Evolutionary conservation across 164 flowering plant species (phyloP), one percentile per base, ranked within the genome.

Genomic region (Echeveria elegans): DNA sequence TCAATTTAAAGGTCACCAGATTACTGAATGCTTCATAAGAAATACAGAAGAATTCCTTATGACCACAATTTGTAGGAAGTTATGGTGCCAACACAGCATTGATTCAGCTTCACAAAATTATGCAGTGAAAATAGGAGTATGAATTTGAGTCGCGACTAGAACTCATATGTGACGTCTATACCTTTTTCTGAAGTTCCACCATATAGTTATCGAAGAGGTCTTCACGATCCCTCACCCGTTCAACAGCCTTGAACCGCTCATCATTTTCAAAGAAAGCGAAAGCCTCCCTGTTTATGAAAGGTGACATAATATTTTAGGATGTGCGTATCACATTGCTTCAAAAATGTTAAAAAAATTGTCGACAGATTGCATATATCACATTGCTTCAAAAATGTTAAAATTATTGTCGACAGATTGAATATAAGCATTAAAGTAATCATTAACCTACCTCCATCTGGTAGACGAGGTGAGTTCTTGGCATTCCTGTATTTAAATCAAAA

Each of bases 181-280:
- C 97, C 94, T 87, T 90, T 73, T 86, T 84, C 76, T 79, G 82
- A 72, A 95, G 91, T 66, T 95, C 98, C 67, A 82, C 82, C 64
- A 87, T 67, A 78, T 85, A 88, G 69, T 72, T 87, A 32, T 88
- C 88, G 71, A 80, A 92, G 63, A 95, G 88, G 80, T 92, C 97
- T 78, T 92, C 94, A 52, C 97, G 90, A 48, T 95, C 99, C 78
- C 92, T 83, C n/a, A 77, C 63, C 63, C 92, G 82, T 71, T 92
- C 97, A 72, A 92, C 87, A 75, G 97, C 97, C 71, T 78, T 86
- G 69, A 90, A 95, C 37, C 99, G 86, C 66, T 90, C 99, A 85
- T 92, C 98, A 71, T 85, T 82, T 77, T 92, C 97, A 75, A 95
- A 92, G 78, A 92, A 74, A 70, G 73, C 71, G 40, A 83, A 65